phyloP scores from a whole-genome alignment of 805 yeast species.

The Ogataea nakhonphanomensis region DNA sequence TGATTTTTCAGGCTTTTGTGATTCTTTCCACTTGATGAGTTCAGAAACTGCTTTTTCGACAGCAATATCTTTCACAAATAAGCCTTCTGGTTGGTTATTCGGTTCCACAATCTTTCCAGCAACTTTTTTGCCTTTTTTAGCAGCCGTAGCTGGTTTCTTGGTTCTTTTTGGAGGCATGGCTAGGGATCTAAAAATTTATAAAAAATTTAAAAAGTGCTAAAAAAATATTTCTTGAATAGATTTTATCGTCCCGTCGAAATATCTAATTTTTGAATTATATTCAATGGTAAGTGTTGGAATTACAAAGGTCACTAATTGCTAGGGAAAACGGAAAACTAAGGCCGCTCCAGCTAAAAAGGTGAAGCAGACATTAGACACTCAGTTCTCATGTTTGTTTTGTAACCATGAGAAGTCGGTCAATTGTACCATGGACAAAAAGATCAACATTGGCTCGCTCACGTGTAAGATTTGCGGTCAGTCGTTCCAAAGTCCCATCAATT shows the following conservation, averaged over 20 bases:
- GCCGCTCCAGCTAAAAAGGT: constrained; percentile 76
- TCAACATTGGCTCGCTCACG: constrained; percentile 74
- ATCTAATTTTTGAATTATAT: not conserved
- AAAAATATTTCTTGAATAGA: constrained; percentile 1
- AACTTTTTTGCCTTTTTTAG: constrained; percentile 19
- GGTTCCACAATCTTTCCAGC: constrained; percentile 11
- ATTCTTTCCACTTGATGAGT: constrained; percentile 54
- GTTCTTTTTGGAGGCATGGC: constrained; percentile 23
- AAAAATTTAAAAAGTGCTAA: constrained; percentile 5
- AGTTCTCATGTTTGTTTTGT: constrained; percentile 89
- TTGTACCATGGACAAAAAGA: constrained; percentile 83
- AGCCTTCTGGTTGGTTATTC: constrained; percentile 43
- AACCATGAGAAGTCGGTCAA: constrained; percentile 91
- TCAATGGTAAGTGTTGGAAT: constrained; percentile 5
- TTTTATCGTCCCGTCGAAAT: constrained; percentile 8
- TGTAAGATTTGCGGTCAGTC: constrained; percentile 95
- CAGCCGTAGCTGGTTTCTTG: constrained; percentile 16
- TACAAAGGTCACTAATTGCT: not conserved
- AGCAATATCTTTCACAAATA: constrained; percentile 20
- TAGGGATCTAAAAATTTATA: constrained; percentile 5
- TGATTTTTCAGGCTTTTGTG: constrained; percentile 33
- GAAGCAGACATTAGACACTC: constrained; percentile 74
- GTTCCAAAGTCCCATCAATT: constrained; percentile 84
- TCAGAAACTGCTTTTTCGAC: constrained; percentile 58
- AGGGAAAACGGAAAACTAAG: constrained; percentile 68